Evolutionary conservation across 2,329 filamentous ascomycete genomes (phyloP), one percentile per base, ranked within the genome.

Genomic region (Fusarium sp.): DNA sequence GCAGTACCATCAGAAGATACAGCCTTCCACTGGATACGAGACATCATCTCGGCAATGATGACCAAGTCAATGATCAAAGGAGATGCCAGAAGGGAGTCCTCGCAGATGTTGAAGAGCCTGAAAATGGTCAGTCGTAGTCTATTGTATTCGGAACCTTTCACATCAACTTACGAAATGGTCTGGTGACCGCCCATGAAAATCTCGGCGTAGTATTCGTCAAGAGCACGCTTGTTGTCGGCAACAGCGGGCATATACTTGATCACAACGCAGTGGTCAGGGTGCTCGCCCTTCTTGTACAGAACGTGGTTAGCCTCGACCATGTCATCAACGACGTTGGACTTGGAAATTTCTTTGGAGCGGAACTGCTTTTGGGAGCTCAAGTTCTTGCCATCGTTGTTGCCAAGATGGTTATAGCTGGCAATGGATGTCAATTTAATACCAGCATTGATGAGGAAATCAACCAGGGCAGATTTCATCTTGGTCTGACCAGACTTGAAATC

Each of bases 171-270:
- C 87, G 90, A 92, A 82, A 99, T 99, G 78, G 95, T 98, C 88
- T 99, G 96, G 86, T 98, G 96, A 47, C 96, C 96, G 76, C 96
- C 96, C 85, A 98, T 90, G 90, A 99, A 99, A 85, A 99, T 98
- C 89, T 99, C 96, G 63, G 95, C 96, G 78, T 98, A 98, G 90
- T 99, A 99, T 89, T 99, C 96, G 81, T 99, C 96, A 62, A 99
- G 89, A 62, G 96, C 96, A 82, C 96, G 95, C 91, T 99, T 99
- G 90, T 98, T 97, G 86, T 99, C 96, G 72, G 96, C 96, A 55
- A 99, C 96, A 73, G 95, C 94, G 41, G 96, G 96, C 95, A 99
- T 98, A 88, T 99, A 99, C 90, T 99, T 99, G 91, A 99, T 99
- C 78, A 99, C 96, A 68, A 99, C 96, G 68, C 94, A 97, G 87